Evolutionary conservation across 139 green algal genomes (phyloP), one percentile per base, ranked within the genome.

Genomic region (Chlamydomonas sp.): DNA sequence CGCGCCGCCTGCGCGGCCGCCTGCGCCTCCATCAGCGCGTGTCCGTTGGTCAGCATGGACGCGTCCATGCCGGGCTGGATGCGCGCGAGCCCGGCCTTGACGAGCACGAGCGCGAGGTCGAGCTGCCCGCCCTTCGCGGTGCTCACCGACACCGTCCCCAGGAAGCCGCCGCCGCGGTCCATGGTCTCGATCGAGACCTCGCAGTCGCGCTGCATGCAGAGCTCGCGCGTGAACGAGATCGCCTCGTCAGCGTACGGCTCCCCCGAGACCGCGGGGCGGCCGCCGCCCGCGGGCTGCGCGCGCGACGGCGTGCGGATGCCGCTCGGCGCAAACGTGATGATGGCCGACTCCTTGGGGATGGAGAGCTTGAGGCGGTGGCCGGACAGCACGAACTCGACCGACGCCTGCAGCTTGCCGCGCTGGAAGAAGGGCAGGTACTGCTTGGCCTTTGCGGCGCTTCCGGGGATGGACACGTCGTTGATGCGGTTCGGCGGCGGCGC

Each of bases 341-440:
- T 84, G 20, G 88, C 85, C 4, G 84, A 84, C 85, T 98, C 88
- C 81, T 95, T 94, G 50, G 89, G 87, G 54, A 97, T 81, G 65
- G 59, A 58, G 36, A 96, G 72, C 80, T 92, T 95, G 33, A 93
- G 69, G 33, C 89, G 81, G 81, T 95, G 85, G 1, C 86, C 92
- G 22, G 57, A 83, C 37, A 96, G 75, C 58, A 96, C 91, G 60
- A 86, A 90, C 76, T 98, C 92, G 33, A 95, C 88, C 43, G 92
- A 68, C 1, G 72, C 91, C 1, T 58, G 38, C 65, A 91, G 62
- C 65, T 82, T 85, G 78, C 87, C 88, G 47, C 93, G 85, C 76
- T 96, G 85, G 67, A 99, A 83, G 84, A 97, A 98, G 38, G 90
- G 88, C 69, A 99, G 85, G 84, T 96, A 91, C 82, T 95, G 86